phyloP scores from a whole-genome alignment of 2,329 filamentous ascomycete species.

The Sclerotiophoma versabilis region DNA sequence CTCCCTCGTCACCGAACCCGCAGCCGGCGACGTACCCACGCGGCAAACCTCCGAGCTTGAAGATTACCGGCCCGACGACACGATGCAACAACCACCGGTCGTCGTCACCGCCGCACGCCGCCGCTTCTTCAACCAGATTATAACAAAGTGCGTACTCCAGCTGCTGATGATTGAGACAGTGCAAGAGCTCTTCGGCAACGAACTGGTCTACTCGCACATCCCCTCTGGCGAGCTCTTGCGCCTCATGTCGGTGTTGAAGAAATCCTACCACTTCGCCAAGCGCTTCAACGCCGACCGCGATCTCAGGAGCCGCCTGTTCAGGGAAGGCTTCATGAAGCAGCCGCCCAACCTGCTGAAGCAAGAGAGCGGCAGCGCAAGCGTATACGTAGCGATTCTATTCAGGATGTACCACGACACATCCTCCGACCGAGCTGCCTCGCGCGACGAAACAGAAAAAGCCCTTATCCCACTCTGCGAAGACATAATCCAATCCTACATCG shows the following conservation, averaged over 20 bases:
- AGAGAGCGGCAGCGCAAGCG: conserved; percentile 88
- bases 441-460: conserved; percentile 85
- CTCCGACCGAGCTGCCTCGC: conserved; percentile 79
- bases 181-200: conserved; percentile 97
- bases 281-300: conserved; percentile 99
- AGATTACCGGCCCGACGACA: conserved; percentile 78
- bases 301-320: conserved; percentile 89
- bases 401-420: conserved; percentile 95
- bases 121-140: conserved; percentile 98
- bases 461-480: conserved; percentile 94
- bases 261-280: conserved; percentile 94
- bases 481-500: conserved; percentile 84
- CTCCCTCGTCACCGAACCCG: conserved; percentile 42
- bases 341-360: conserved; percentile 97
- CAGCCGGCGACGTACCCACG: conserved; percentile 42
- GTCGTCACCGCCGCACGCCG: conserved; percentile 92
- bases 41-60: conserved; percentile 66
- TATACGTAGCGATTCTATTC: conserved; percentile 94
- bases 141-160: conserved; percentile 96
- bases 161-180: conserved; percentile 99
- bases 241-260: conserved; percentile 93
- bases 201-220: conserved; percentile 91
- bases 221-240: conserved; percentile 88
- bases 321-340: conserved; percentile 99
- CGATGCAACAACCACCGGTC: conserved; percentile 82